Percentiles rank a stretch among this genome's conserved stretches.
Conservation (phyloP, 331 rosid species). For the Cydonia oblonga region DNA sequence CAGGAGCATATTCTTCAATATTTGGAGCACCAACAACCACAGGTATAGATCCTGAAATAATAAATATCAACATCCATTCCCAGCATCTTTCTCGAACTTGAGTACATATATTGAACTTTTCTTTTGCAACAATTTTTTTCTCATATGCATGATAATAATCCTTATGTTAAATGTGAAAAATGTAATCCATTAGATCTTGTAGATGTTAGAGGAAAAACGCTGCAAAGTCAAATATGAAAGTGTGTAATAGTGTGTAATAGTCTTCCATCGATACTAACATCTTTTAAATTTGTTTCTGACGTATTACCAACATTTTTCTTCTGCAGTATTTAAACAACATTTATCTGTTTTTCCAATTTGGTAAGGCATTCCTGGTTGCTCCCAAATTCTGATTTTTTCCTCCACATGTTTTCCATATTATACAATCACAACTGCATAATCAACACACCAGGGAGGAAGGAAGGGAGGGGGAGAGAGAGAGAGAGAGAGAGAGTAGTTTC, state of each 20-base stretch:
- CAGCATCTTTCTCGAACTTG: conserved; percentile 1
- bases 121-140: background rate
- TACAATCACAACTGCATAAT: conserved; percentile 6
- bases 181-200: background rate
- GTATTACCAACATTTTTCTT: background rate
- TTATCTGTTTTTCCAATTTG: background rate
- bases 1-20: conserved; percentile 81
- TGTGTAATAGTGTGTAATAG: background rate
- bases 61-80: conserved; percentile 8
- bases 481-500: conserved; percentile 15
- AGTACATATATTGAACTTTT: background rate
- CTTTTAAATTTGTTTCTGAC: background rate
- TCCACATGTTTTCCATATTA: background rate
- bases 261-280: background rate
- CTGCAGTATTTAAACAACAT: background rate
- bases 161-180: background rate
- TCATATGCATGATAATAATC: background rate
- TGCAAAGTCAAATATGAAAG: background rate
- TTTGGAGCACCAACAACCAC: conserved; percentile 95
- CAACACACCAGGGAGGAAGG: background rate
- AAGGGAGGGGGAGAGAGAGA: background rate
- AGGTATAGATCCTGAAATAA: conserved; percentile 60
- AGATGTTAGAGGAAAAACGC: background rate
- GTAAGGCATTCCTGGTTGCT: background rate
- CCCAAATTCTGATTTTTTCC: background rate